Conservation (phyloP, 495 filamentous ascomycete species). For the Xylaria flabelliformis region DNA sequence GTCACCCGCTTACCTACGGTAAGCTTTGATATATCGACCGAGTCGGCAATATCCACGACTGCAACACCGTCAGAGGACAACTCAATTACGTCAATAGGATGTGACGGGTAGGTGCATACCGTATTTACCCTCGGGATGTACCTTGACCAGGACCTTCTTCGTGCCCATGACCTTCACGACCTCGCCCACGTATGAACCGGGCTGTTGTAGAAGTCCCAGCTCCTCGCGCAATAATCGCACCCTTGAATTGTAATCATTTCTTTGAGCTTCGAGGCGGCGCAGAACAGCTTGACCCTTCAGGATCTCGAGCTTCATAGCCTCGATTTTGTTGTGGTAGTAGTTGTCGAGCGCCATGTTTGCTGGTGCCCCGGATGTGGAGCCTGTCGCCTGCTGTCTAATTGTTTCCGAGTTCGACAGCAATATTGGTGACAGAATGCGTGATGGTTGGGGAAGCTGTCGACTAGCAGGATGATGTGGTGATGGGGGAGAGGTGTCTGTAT, state of each 20-base stretch:
- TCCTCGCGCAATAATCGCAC: conserved; percentile 95
- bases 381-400: neutral
- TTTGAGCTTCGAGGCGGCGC: conserved; percentile 92
- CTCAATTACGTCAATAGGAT: neutral
- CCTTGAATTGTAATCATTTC: conserved; percentile 99
- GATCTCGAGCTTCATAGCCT: conserved; percentile 99
- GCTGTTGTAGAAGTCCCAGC: conserved; percentile 93
- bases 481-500: neutral
- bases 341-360: conserved; percentile 94
- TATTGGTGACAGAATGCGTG: neutral
- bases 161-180: conserved; percentile 99
- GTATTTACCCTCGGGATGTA: conserved; percentile 99
- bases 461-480: neutral
- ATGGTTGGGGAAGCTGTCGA: neutral
- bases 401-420: conserved; percentile 2
- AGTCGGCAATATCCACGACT: conserved; percentile 98
- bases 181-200: conserved; percentile 97
- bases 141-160: conserved; percentile 98
- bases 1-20: conserved; percentile 98
- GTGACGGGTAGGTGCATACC: conserved; percentile 61
- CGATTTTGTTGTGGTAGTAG: conserved; percentile 99
- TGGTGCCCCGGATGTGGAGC: conserved; percentile 37
- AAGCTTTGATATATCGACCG: conserved; percentile 92
- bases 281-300: conserved; percentile 96
- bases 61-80: conserved; percentile 27